These are phyloP conservation scores for Boletus sp. DNA, from an alignment of 768 basidiomycete genomes.

Conservation along the genomic window DNA sequence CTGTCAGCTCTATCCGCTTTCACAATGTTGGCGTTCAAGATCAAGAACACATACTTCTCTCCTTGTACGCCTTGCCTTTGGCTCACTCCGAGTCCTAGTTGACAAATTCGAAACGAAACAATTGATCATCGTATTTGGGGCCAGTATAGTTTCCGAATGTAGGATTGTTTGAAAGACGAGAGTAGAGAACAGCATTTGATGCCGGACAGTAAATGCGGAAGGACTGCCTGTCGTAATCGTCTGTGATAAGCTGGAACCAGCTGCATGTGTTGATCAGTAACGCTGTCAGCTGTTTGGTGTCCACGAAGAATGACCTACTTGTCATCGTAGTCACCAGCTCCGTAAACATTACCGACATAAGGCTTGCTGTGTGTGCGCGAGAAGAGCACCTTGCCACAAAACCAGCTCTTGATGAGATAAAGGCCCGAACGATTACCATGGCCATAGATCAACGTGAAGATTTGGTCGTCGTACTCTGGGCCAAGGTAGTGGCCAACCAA, in stretches of 20 bases:
- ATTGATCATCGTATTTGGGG: background rate
- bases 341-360: background rate
- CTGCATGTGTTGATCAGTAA: background rate
- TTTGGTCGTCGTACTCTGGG: background rate
- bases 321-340: background rate
- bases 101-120: conserved; percentile 4
- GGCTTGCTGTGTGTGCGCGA: background rate
- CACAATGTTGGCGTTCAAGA: too few species aligned
- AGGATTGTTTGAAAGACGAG: background rate
- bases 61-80: background rate
- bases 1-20: background rate
- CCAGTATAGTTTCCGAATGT: conserved; percentile 1
- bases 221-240: background rate
- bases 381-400: conserved; percentile 1
- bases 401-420: conserved; percentile 8
- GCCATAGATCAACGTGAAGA: conserved; percentile 5
- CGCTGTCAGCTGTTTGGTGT: background rate
- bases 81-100: background rate
- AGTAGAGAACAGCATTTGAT: background rate
- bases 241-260: conserved; percentile 1
- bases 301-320: background rate
- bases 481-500: background rate
- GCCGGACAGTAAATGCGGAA: conserved; percentile 1
- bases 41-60: background rate
- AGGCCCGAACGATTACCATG: background rate